These are phyloP conservation scores for Aristolochia contorta DNA, from an alignment of 164 flowering plant species.

Conservation along the genomic window DNA sequence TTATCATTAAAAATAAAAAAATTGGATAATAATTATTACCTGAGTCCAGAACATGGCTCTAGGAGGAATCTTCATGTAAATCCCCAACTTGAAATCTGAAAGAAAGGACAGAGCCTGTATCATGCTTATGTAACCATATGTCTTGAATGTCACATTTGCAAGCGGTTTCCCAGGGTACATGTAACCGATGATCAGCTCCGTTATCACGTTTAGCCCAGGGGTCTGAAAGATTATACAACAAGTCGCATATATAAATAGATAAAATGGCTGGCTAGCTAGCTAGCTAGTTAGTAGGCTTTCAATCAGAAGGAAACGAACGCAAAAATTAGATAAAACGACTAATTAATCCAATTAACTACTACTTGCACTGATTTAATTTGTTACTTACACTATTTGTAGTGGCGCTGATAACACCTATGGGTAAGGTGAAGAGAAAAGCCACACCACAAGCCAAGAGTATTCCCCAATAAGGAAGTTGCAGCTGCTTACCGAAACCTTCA, in stretches of 20 bases:
- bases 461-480: constrained; percentile 93
- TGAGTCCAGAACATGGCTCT: constrained; percentile 5
- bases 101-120: neutral
- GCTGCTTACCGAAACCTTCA: constrained; percentile 57
- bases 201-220: constrained; percentile 48
- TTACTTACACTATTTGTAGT: constrained; percentile 57
- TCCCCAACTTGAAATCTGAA: constrained; percentile 4
- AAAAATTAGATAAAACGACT: too few species aligned
- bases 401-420: constrained; percentile 62
- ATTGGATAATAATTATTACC: neutral
- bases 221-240: constrained; percentile 16
- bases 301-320: too few species aligned
- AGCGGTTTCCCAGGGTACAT: constrained; percentile 55
- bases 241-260: neutral
- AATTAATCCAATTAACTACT: too few species aligned
- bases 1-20: too few species aligned
- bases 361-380: neutral
- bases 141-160: constrained; percentile 55
- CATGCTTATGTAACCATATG: constrained; percentile 21
- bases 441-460: constrained; percentile 45
- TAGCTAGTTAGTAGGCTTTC: too few species aligned
- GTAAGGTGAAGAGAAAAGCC: constrained; percentile 62
- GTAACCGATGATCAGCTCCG: constrained; percentile 55
- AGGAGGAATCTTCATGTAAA: constrained; percentile 11
- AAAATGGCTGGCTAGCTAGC: too few species aligned